Evolutionary conservation across 306 rosid species (phyloP), one percentile per base, ranked within the genome.

Genomic region (Adenanthera pavonina): DNA sequence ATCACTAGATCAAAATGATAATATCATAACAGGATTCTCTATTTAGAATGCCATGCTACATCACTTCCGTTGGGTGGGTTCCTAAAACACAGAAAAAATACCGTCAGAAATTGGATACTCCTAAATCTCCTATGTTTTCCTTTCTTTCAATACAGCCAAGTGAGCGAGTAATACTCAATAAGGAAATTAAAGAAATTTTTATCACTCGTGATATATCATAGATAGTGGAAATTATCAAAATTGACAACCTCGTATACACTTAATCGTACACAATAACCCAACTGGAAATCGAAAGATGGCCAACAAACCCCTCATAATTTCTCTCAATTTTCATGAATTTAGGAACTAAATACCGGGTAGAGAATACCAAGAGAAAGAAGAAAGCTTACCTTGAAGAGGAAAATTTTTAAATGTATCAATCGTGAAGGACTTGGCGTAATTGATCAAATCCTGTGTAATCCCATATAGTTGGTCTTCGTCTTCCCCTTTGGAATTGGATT

Each of bases 361-460:
- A 61, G 34, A 61, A 20, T 43, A n/a, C 2, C 3, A 15, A 38
- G 36, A n/a, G 76, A 15, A 10, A 36, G 6, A 8, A 48, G 30
- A 15, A 8, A 35, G 52, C 56, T n/a, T 84, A 95, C 98, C 97
- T 82, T 79, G 89, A 51, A 85, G 89, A 59, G 95, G 89, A 84
- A 90, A 92, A 75, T 85, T 89, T 88, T 86, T 91, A 80, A 95
- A 95, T 60, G 92, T 89, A 68, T 92, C 92, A 36, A 92, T 13
- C 40, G 97, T 91, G 90, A 92, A 88, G 74, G 97, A 87, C 83
- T 90, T 88, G 19, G 90, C 76, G 75, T 19, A 85, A 83, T 87
- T 88, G 51, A 92, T 89, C 85, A 95, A 78, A 54, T 86, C 77
- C 10, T 86, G 87, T 0, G 94, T 95, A 72, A 92, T 81, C 59